Conservation (phyloP, 2,329 filamentous ascomycete species). For the Talaromyces funiculosus region DNA sequence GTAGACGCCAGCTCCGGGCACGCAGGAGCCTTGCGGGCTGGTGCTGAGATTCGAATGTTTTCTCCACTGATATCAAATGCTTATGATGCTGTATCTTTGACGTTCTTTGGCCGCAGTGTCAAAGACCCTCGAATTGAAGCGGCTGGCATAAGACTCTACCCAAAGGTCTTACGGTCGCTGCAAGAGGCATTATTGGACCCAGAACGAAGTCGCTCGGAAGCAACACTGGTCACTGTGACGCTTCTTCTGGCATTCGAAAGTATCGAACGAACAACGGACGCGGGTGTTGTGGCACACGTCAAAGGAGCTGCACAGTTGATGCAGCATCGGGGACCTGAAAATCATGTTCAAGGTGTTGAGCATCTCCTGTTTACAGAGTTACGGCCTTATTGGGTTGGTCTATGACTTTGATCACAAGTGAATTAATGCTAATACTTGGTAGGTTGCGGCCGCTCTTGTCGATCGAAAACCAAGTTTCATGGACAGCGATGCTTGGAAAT, state of each 20-base stretch:
- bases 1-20: slow-evolving; percentile 30
- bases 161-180: slow-evolving; percentile 30
- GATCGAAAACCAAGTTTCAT: slow-evolving; percentile 32
- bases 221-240: slow-evolving; percentile 34
- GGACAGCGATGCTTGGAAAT: slow-evolving; percentile 34
- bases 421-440: not conserved
- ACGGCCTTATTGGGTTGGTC: slow-evolving; percentile 34
- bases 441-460: slow-evolving; percentile 29
- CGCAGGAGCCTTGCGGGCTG: slow-evolving; percentile 32
- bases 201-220: slow-evolving; percentile 32
- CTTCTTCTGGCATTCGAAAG: slow-evolving; percentile 37
- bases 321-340: slow-evolving; percentile 35
- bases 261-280: slow-evolving; percentile 32
- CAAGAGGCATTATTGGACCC: slow-evolving; percentile 33
- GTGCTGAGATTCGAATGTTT: slow-evolving; percentile 36
- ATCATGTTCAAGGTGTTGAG: slow-evolving; percentile 36
- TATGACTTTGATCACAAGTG: not conserved
- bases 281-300: slow-evolving; percentile 29
- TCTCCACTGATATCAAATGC: slow-evolving; percentile 34
- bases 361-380: slow-evolving; percentile 35
- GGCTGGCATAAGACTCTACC: slow-evolving; percentile 30
- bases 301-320: slow-evolving; percentile 32
- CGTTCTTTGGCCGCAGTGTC: slow-evolving; percentile 34
- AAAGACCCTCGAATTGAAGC: slow-evolving; percentile 30
- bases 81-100: slow-evolving; percentile 34